Evolutionary conservation across 805 yeast species (phyloP).

Genomic region (Ogataea pignaliae): DNA sequence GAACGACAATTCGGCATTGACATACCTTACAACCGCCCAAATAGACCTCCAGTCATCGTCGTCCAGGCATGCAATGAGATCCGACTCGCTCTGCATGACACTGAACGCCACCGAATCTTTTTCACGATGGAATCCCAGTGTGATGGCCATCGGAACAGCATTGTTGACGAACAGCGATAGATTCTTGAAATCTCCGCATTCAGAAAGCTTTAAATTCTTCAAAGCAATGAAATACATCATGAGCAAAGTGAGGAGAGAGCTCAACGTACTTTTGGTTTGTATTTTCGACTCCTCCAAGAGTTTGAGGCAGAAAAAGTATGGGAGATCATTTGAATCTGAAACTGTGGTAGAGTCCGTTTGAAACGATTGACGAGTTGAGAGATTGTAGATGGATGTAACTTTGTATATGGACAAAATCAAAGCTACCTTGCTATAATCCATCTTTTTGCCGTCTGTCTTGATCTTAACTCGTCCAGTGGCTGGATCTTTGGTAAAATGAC

Average conservation of each 20-base stretch:
- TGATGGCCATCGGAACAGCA: slow-evolving; percentile 20
- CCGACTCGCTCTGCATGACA: background rate
- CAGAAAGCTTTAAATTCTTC: slow-evolving; percentile 13
- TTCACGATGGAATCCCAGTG: slow-evolving; percentile 18
- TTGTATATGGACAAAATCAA: slow-evolving; percentile 15
- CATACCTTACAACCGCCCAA: slow-evolving; percentile 13
- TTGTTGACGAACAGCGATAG: slow-evolving; percentile 13
- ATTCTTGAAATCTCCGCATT: slow-evolving; percentile 14
- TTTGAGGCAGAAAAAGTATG: slow-evolving; percentile 13
- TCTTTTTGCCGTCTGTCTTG: slow-evolving; percentile 6
- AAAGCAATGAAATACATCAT: slow-evolving; percentile 16
- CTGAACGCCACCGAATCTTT: background rate
- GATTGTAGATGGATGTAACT: slow-evolving; percentile 1
- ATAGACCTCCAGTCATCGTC: slow-evolving; percentile 16
- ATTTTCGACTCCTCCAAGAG: slow-evolving; percentile 17
- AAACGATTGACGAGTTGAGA: background rate
- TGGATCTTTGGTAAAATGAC: slow-evolving; percentile 8
- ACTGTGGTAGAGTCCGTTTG: background rate
- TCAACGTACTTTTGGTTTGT: slow-evolving; percentile 12
- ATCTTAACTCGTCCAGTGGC: slow-evolving; percentile 9
- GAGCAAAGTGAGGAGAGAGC: slow-evolving; percentile 14
- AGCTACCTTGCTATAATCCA: slow-evolving; percentile 21
- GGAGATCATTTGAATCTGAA: slow-evolving; percentile 12
- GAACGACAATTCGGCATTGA: slow-evolving; percentile 22
- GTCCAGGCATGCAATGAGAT: slow-evolving; percentile 9